A percentile compares a stretch with the other conserved stretches of the same genome.
phyloP scores from a whole-genome alignment of 306 rosid genomes.

The Neltuma alba region DNA sequence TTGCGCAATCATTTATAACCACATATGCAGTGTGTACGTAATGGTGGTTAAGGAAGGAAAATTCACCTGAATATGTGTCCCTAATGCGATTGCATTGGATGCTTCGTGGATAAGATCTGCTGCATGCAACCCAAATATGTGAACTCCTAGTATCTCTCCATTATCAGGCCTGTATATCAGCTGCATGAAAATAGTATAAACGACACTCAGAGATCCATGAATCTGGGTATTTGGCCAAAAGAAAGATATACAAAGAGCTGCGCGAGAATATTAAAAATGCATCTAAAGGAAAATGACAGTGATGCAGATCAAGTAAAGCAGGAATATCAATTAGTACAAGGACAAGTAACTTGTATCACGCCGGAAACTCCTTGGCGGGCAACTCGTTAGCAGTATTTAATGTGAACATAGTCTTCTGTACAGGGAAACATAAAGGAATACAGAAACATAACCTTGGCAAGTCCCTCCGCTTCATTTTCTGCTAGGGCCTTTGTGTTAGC shows the following conservation, averaged over 20 bases:
- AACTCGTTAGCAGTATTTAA: not conserved
- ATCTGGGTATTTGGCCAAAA: not conserved
- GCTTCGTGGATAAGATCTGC: slow-evolving; percentile 99
- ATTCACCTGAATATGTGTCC: slow-evolving; percentile 86
- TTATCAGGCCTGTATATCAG: slow-evolving; percentile 97
- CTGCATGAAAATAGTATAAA: slow-evolving; percentile 53
- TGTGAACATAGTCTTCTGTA: not conserved
- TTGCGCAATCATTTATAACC: not conserved
- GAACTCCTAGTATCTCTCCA: slow-evolving; percentile 97
- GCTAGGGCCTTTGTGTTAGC: slow-evolving; percentile 90
- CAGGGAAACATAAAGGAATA: not conserved
- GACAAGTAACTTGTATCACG: not conserved
- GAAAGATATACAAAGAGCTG: not conserved
- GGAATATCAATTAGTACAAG: not conserved
- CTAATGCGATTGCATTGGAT: slow-evolving; percentile 93
- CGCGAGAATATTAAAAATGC: not conserved
- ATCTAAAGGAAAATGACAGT: not conserved
- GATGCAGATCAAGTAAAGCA: not conserved
- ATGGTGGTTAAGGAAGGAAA: slow-evolving; percentile 11
- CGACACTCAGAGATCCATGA: slow-evolving; percentile 26
- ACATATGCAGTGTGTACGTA: not conserved
- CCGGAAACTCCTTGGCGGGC: not conserved
- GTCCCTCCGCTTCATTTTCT: slow-evolving; percentile 89
- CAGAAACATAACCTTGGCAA: slow-evolving; percentile 63
- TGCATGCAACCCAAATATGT: slow-evolving; percentile 98